These are phyloP conservation scores for Hortiboletus campestris DNA, from an alignment of 768 basidiomycete genomes.

Conservation along the genomic window DNA sequence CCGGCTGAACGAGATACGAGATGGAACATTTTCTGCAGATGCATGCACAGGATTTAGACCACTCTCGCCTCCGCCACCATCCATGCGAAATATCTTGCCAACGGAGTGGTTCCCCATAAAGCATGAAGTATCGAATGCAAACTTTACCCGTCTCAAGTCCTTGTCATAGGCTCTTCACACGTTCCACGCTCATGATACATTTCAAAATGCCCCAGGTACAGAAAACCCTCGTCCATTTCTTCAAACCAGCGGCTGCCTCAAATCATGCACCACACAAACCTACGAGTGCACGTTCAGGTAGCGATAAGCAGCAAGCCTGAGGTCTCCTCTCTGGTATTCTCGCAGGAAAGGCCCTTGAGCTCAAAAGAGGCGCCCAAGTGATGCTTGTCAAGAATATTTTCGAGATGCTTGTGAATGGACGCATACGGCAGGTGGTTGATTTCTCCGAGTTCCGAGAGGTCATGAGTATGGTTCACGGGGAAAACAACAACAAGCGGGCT, in stretches of 20 bases:
- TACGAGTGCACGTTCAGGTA: constrained; percentile 1
- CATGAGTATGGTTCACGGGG: constrained; percentile 15
- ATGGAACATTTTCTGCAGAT: constrained; percentile 48
- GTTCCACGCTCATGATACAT: constrained; percentile 54
- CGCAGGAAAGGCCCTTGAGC: constrained; percentile 50
- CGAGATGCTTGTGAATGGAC: constrained; percentile 63
- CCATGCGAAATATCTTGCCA: constrained; percentile 38
- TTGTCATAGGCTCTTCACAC: constrained; percentile 42
- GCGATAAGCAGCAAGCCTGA: constrained; percentile 45
- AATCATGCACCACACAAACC: constrained; percentile 34
- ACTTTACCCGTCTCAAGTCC: constrained; percentile 49
- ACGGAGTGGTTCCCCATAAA: constrained; percentile 65
- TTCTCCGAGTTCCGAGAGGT: constrained; percentile 39
- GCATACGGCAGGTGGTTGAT: constrained; percentile 58
- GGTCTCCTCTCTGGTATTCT: constrained; percentile 61
- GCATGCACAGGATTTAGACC: constrained; percentile 47
- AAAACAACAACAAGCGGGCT: constrained; percentile 25
- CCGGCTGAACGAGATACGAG: constrained; percentile 75
- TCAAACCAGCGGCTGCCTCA: background rate
- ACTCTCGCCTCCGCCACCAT: constrained; percentile 22
- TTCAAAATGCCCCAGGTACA: constrained; percentile 11
- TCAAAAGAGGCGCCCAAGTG: constrained; percentile 63
- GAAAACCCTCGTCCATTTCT: constrained; percentile 3
- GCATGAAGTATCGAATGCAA: constrained; percentile 66
- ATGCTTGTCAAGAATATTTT: constrained; percentile 74